Evolutionary conservation across 2,329 filamentous ascomycete genomes (phyloP).

Genomic region (Phialophora verrucosa): DNA sequence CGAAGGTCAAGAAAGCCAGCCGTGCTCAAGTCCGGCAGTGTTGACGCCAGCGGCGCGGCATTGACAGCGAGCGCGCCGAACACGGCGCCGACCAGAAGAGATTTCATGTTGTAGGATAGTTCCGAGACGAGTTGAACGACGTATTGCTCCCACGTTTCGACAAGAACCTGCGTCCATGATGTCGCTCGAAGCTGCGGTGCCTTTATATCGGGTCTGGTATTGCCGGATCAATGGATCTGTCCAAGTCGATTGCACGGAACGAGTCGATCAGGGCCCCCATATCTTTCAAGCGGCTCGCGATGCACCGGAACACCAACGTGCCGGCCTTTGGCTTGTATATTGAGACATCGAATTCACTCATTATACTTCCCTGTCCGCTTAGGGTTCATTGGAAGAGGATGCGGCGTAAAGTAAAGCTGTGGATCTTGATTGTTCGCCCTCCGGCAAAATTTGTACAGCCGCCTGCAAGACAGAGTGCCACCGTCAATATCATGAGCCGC

Average conservation of each 20-base stretch:
- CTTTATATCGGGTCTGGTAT: neutral
- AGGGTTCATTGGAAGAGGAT: no score
- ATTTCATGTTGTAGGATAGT: neutral
- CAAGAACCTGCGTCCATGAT: neutral
- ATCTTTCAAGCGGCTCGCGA: neutral
- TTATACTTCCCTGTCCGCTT: no score
- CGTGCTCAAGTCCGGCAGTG: neutral
- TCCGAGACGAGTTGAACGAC: neutral
- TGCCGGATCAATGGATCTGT: neutral
- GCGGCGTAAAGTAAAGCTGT: no score
- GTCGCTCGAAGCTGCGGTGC: neutral
- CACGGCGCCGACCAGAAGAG: neutral
- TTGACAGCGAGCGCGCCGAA: neutral
- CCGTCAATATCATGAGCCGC: no score
- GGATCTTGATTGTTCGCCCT: no score
- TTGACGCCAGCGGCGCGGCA: neutral
- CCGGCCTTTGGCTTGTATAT: no score
- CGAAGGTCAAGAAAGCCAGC: neutral
- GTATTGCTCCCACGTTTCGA: neutral
- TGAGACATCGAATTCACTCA: no score
- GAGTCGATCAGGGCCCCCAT: no score
- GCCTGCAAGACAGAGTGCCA: no score
- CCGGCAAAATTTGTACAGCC: no score
- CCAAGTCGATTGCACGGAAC: neutral
- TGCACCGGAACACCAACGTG: neutral